Evolutionary conservation across 23 red algal genomes (phyloP).

Genomic region (Gracilaria vermiculophylla): DNA sequence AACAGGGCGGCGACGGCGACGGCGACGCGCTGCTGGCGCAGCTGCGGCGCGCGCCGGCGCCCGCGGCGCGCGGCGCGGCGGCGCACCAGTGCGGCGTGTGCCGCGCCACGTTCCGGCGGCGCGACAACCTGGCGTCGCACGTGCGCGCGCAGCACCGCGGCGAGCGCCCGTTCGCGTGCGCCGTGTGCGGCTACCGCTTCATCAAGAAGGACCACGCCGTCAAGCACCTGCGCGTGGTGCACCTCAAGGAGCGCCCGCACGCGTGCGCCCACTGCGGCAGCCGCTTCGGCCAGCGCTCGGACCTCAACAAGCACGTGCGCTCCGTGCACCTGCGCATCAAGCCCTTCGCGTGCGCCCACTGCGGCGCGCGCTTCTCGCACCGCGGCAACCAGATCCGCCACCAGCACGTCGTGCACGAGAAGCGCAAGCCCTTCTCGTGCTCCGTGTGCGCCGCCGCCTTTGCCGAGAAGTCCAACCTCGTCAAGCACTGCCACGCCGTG

Average conservation of each 20-base stretch:
- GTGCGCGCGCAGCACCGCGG: conserved; percentile 52
- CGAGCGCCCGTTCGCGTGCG: conserved; percentile 68
- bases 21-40: conserved; percentile 20
- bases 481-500: conserved; percentile 65
- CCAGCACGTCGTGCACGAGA: conserved; percentile 63
- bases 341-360: conserved; percentile 56
- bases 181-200: conserved; percentile 61
- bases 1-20: neutral
- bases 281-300: conserved; percentile 67
- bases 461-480: conserved; percentile 73
- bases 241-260: conserved; percentile 61
- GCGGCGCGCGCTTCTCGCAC: conserved; percentile 54
- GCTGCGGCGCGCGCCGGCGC: neutral
- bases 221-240: conserved; percentile 62
- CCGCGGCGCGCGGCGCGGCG: neutral
- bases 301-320: conserved; percentile 64
- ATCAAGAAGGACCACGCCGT: conserved; percentile 73
- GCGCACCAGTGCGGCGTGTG: conserved; percentile 37
- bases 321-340: conserved; percentile 65
- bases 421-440: conserved; percentile 45
- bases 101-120: conserved; percentile 10
- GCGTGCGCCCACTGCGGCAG: conserved; percentile 44
- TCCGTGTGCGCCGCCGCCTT: conserved; percentile 20
- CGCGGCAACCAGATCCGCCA: conserved; percentile 65
- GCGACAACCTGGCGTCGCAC: conserved; percentile 50